A percentile compares a stretch with the other conserved stretches of the same genome.
Conservation (phyloP, 108 stramenopile genomes). For the Chaetoceros tenuissimus region DNA sequence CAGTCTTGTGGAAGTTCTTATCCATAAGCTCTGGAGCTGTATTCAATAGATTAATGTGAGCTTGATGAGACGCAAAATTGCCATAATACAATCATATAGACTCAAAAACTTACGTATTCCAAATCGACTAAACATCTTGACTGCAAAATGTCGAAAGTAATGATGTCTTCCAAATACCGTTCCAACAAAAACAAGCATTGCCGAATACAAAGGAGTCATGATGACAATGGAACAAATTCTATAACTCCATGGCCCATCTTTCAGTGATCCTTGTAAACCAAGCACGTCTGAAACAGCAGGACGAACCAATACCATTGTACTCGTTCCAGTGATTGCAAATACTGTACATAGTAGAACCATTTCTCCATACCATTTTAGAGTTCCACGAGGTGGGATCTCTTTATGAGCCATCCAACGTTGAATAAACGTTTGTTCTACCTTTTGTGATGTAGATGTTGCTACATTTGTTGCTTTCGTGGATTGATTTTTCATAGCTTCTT, state of each 20-base stretch:
- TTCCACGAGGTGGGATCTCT: slow-evolving; percentile 60
- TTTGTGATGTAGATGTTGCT: too few species aligned
- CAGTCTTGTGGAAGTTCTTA: slow-evolving; percentile 43
- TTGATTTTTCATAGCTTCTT: too few species aligned
- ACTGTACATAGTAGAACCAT: slow-evolving; percentile 74
- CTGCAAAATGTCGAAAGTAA: slow-evolving; percentile 82
- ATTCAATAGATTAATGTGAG: too few species aligned
- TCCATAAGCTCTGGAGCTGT: slow-evolving; percentile 77
- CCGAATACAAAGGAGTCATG: slow-evolving; percentile 81
- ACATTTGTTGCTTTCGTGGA: too few species aligned
- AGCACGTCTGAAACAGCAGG: slow-evolving; percentile 67
- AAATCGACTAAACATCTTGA: slow-evolving; percentile 83
- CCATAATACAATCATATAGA: too few species aligned
- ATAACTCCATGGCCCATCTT: slow-evolving; percentile 83
- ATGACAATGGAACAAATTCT: slow-evolving; percentile 73
- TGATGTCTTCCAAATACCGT: slow-evolving; percentile 77
- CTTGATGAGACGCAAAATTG: too few species aligned
- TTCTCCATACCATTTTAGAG: slow-evolving; percentile 67
- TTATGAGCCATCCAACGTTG: slow-evolving; percentile 55
- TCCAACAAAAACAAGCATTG: slow-evolving; percentile 60
- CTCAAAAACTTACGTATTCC: too few species aligned
- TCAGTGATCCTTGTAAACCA: slow-evolving; percentile 59
- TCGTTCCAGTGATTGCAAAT: slow-evolving; percentile 78
- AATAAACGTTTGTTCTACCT: slow-evolving; percentile 23
- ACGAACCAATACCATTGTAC: slow-evolving; percentile 80